Evolutionary conservation across 2,329 filamentous ascomycete genomes (phyloP).

Genomic region (Colletotrichum costaricense): DNA sequence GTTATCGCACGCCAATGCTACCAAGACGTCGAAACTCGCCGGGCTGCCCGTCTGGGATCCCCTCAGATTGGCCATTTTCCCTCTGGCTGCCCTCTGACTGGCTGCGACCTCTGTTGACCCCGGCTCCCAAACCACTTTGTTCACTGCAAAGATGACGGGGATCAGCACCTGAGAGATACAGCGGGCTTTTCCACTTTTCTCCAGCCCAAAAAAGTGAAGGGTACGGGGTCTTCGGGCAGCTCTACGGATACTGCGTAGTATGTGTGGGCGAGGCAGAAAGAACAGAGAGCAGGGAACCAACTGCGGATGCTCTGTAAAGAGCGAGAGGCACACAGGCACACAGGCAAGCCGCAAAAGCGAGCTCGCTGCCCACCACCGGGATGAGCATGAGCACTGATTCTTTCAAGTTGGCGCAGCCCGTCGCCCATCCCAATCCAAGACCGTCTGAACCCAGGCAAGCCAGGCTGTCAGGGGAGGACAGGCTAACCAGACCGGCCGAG

Average conservation of each 20-base stretch:
- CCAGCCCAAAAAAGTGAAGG: not conserved
- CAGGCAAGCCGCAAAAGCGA: not conserved
- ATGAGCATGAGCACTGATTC: conserved; percentile 25
- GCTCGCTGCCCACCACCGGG: conserved; percentile 2
- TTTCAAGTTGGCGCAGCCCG: conserved; percentile 20
- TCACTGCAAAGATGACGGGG: not conserved
- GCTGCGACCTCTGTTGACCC: conserved; percentile 14
- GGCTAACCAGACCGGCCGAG: conserved; percentile 20
- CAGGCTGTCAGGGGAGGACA: conserved; percentile 31
- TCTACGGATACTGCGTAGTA: not conserved
- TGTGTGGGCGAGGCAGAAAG: not conserved
- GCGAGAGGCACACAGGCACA: too few relatives aligned
- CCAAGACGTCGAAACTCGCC: conserved; percentile 27
- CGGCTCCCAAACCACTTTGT: conserved; percentile 10
- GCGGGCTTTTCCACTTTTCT: conserved; percentile 16
- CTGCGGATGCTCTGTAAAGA: not conserved
- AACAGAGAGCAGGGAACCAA: not conserved
- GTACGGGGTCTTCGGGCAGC: conserved; percentile 10
- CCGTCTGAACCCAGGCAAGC: conserved; percentile 32
- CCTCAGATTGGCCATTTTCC: conserved; percentile 8
- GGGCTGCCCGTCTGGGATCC: conserved; percentile 22
- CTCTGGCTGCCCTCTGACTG: conserved; percentile 7
- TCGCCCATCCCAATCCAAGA: conserved; percentile 27
- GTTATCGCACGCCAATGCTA: conserved; percentile 32
- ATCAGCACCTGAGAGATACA: not conserved